Evolutionary conservation across 1,284 basidiomycete genomes (phyloP).

Genomic region (Trichosporon sp.): DNA sequence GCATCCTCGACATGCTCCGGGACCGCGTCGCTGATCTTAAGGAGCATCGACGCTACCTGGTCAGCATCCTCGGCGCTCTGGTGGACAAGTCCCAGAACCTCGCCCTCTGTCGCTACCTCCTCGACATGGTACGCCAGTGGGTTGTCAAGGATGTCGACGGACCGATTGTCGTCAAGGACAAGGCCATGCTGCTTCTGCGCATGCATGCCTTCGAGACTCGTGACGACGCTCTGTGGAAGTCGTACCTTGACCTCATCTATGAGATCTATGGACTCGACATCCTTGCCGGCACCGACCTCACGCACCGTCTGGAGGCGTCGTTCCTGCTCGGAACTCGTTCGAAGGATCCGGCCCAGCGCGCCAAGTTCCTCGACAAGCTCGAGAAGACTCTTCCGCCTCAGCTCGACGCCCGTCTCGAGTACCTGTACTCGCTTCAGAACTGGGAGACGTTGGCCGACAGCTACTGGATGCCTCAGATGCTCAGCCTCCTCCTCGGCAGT

Average conservation of each 20-base stretch:
- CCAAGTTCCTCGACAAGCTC: constrained; percentile 83
- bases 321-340: constrained; percentile 90
- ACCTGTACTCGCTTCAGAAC: constrained; percentile 86
- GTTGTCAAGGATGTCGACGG: constrained; percentile 69
- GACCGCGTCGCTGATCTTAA: constrained; percentile 53
- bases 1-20: constrained; percentile 53
- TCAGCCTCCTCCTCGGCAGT: constrained; percentile 81
- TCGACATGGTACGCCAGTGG: constrained; percentile 86
- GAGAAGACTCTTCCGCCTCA: constrained; percentile 83
- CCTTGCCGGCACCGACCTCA: constrained; percentile 86
- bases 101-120: constrained; percentile 74
- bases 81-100: constrained; percentile 88
- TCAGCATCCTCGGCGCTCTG: constrained; percentile 67
- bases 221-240: constrained; percentile 69
- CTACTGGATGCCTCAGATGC: constrained; percentile 91
- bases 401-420: constrained; percentile 75
- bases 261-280: constrained; percentile 87
- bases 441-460: constrained; percentile 92
- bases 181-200: constrained; percentile 80
- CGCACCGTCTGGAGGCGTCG: constrained; percentile 83
- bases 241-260: constrained; percentile 85
- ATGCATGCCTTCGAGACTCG: constrained; percentile 85
- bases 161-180: constrained; percentile 87
- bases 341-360: constrained; percentile 70
- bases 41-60: constrained; percentile 60